Percentiles rank a stretch among this genome's conserved stretches.
Evolutionary conservation across 164 flowering plant species (phyloP).

Genomic region (Aristolochia californica): DNA sequence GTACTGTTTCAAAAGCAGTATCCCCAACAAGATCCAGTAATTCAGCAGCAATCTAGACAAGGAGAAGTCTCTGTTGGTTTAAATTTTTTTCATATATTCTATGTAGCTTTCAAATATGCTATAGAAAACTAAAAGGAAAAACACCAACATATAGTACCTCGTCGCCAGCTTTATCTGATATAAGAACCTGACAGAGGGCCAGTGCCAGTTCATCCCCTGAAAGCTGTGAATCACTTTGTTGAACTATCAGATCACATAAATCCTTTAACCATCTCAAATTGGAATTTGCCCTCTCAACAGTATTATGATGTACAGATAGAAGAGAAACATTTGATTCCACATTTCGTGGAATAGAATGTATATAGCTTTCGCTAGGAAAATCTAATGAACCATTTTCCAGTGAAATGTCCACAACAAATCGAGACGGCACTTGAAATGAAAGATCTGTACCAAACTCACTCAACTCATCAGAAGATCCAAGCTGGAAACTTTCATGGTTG

Average conservation of each 20-base stretch:
- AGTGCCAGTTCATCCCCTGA: slow-evolving; percentile 89
- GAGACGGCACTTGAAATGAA: slow-evolving; percentile 53
- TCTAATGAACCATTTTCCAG: slow-evolving; percentile 40
- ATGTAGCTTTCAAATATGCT: no score
- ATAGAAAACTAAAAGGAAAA: no score
- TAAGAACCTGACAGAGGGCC: slow-evolving; percentile 89
- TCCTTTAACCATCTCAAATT: slow-evolving; percentile 82
- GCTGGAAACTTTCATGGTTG: slow-evolving; percentile 14
- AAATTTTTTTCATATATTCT: no score
- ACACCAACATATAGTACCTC: slow-evolving; percentile 43
- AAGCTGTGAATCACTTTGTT: slow-evolving; percentile 60
- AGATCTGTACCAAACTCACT: slow-evolving; percentile 76
- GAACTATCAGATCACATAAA: slow-evolving; percentile 62
- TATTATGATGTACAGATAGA: slow-evolving; percentile 12
- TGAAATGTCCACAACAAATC: slow-evolving; percentile 65
- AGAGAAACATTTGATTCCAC: slow-evolving; percentile 20
- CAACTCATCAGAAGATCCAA: slow-evolving; percentile 20
- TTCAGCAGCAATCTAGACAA: slow-evolving; percentile 81
- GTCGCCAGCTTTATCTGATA: slow-evolving; percentile 87
- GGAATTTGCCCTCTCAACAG: slow-evolving; percentile 25
- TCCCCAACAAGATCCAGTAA: slow-evolving; percentile 93
- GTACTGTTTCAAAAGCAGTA: slow-evolving; percentile 78
- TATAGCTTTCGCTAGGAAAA: slow-evolving; percentile 26
- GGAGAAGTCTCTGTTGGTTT: no score
- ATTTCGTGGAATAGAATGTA: slow-evolving; percentile 19